Conservation (phyloP, 2,329 filamentous ascomycete species). For the Dactylella cylindrospora region DNA sequence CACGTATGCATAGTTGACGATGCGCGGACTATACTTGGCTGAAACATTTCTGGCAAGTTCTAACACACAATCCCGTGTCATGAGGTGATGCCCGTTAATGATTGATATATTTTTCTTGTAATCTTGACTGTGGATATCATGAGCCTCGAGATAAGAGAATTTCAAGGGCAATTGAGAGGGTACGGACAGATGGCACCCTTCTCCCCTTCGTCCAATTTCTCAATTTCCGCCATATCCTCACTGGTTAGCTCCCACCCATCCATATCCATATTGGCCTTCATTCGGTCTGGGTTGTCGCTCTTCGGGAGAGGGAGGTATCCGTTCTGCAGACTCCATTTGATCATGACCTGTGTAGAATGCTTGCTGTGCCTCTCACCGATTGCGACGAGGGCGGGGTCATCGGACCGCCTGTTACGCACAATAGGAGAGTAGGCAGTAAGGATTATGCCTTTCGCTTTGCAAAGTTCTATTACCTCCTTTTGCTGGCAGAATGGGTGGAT, state of each 20-base stretch:
- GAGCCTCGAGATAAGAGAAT: too few relatives aligned
- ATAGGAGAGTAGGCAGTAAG: slow-evolving; percentile 80
- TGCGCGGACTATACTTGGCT: too few relatives aligned
- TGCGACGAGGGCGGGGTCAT: slow-evolving; percentile 64
- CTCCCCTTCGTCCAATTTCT: slow-evolving; percentile 64
- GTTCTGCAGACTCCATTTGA: slow-evolving; percentile 77
- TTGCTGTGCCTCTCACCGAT: slow-evolving; percentile 69
- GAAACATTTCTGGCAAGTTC: too few relatives aligned
- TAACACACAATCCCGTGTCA: too few relatives aligned
- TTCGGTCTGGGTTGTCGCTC: slow-evolving; percentile 64
- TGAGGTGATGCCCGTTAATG: too few relatives aligned
- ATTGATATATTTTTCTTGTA: too few relatives aligned
- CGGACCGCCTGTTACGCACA: slow-evolving; percentile 69
- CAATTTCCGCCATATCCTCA: slow-evolving; percentile 63
- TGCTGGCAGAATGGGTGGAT: slow-evolving; percentile 81
- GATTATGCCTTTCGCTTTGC: slow-evolving; percentile 66
- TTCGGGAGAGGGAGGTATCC: slow-evolving; percentile 73
- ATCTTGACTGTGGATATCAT: too few relatives aligned
- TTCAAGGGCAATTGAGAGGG: slow-evolving; percentile 25
- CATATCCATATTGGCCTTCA: slow-evolving; percentile 66
- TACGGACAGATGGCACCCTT: slow-evolving; percentile 35
- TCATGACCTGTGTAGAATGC: slow-evolving; percentile 71
- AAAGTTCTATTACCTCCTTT: slow-evolving; percentile 64
- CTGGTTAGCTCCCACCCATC: slow-evolving; percentile 63
- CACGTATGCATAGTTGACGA: too few relatives aligned